phyloP scores from a whole-genome alignment of 345 rosid species.

The Punica granatum region DNA sequence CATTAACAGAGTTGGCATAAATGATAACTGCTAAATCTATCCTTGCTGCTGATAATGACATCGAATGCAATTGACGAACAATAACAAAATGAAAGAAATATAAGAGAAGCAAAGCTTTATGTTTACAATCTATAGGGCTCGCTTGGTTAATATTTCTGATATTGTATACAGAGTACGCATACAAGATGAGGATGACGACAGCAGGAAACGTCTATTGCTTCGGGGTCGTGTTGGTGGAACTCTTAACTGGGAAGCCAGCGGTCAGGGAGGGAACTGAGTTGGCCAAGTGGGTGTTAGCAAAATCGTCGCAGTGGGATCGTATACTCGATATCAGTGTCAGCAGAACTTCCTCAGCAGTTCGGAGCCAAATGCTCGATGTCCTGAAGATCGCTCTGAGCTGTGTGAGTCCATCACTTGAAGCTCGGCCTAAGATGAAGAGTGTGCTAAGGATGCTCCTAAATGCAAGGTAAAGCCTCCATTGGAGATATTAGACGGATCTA shows the following conservation, averaged over 20 bases:
- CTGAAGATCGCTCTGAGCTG: constrained; percentile 70
- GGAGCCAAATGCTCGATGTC: constrained; percentile 71
- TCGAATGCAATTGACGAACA: too few relatives aligned
- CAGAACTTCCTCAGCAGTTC: constrained; percentile 42
- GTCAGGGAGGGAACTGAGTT: constrained; percentile 65
- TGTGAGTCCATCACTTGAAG: constrained; percentile 49
- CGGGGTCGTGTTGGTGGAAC: constrained; percentile 71
- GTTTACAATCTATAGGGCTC: neutral
- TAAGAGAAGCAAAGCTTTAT: too few relatives aligned
- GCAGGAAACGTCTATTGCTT: constrained; percentile 79
- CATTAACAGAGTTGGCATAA: too few relatives aligned
- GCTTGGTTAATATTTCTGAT: neutral
- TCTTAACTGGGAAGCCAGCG: constrained; percentile 75
- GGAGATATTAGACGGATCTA: neutral
- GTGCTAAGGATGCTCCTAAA: constrained; percentile 62
- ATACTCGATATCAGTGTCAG: constrained; percentile 62
- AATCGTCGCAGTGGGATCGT: constrained; percentile 36
- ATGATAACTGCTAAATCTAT: too few relatives aligned
- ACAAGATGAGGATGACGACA: constrained; percentile 86
- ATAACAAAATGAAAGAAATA: too few relatives aligned
- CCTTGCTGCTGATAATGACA: too few relatives aligned
- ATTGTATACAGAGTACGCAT: constrained; percentile 69
- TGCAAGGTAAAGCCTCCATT: constrained; percentile 28
- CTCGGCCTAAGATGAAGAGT: constrained; percentile 82
- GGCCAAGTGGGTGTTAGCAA: constrained; percentile 68